phyloP scores from a whole-genome alignment of 2,329 filamentous ascomycete genomes.

The Colletotrichum cordylinicola region DNA sequence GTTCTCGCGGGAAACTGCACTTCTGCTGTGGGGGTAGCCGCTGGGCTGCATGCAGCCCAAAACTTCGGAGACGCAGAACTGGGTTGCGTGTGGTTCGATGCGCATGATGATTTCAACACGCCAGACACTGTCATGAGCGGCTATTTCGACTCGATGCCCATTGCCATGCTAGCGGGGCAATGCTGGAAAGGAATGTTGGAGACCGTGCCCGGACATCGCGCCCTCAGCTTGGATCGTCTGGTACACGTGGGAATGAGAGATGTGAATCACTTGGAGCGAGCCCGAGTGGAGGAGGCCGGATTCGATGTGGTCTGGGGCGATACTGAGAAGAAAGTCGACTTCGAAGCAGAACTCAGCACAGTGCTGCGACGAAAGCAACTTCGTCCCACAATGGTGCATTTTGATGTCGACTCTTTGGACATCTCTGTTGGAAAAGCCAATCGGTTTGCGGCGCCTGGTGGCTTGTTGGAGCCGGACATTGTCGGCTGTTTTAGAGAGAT shows the following conservation, averaged over 20 bases:
- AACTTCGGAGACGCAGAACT: neutral
- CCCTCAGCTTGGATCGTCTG: neutral
- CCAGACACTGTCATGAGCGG: slow-evolving; percentile 28
- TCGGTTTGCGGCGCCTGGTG: neutral
- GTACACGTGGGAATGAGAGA: neutral
- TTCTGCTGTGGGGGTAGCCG: neutral
- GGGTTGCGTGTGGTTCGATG: neutral
- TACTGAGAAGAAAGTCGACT: neutral
- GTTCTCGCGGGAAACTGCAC: neutral
- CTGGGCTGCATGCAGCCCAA: neutral
- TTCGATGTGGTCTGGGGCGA: neutral
- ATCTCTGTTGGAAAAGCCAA: neutral
- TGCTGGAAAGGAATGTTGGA: slow-evolving; percentile 26
- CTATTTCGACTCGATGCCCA: slow-evolving; percentile 33
- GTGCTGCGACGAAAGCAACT: neutral
- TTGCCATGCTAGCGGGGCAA: slow-evolving; percentile 29
- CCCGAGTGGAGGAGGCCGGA: neutral
- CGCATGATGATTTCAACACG: slow-evolving; percentile 24
- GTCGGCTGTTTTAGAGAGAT: neutral
- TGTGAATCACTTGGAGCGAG: neutral
- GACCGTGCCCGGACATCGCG: neutral
- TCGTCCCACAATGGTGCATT: neutral
- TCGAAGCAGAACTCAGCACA: neutral
- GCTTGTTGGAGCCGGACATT: neutral
- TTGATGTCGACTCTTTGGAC: neutral